Conservation (phyloP, 2,329 filamentous ascomycete genomes). For the Cordyceps fumosorosea region DNA sequence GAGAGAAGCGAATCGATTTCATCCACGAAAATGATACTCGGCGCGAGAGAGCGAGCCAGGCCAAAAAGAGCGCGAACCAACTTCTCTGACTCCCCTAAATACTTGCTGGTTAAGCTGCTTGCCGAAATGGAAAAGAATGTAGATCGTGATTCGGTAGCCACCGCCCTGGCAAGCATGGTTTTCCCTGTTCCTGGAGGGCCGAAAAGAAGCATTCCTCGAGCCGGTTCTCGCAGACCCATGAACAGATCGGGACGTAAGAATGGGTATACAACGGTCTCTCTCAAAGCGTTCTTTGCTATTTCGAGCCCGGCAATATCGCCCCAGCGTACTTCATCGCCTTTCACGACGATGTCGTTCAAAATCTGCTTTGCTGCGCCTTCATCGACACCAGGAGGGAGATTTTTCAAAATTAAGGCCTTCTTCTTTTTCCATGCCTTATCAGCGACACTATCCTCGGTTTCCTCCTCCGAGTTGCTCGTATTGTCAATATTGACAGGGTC, state of each 20-base stretch:
- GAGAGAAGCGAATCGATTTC: constrained; percentile 94
- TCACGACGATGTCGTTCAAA: constrained; percentile 89
- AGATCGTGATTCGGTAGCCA: constrained; percentile 88
- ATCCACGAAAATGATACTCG: constrained; percentile 96
- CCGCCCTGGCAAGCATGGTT: constrained; percentile 91
- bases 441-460: constrained; percentile 32
- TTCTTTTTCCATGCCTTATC: constrained; percentile 53
- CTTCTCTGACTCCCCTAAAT: constrained; percentile 93
- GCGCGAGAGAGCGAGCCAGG: constrained; percentile 81
- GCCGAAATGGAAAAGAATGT: constrained; percentile 98
- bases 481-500: constrained; percentile 33
- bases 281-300: constrained; percentile 81
- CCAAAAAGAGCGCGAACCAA: constrained; percentile 86
- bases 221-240: constrained; percentile 89
- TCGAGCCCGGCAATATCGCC: constrained; percentile 87
- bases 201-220: constrained; percentile 90
- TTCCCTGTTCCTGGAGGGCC: constrained; percentile 97
- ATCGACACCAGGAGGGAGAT: constrained; percentile 76
- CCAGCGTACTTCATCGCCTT: constrained; percentile 94
- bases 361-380: constrained; percentile 80
- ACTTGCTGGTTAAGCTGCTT: constrained; percentile 91
- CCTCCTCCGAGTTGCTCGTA: constrained; percentile 41
- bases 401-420: constrained; percentile 62
- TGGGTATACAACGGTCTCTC: constrained; percentile 94
- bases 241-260: constrained; percentile 94